These are phyloP conservation scores for Trichophyton benhamiae DNA, from an alignment of 2,329 filamentous ascomycete species.

Conservation along the genomic window DNA sequence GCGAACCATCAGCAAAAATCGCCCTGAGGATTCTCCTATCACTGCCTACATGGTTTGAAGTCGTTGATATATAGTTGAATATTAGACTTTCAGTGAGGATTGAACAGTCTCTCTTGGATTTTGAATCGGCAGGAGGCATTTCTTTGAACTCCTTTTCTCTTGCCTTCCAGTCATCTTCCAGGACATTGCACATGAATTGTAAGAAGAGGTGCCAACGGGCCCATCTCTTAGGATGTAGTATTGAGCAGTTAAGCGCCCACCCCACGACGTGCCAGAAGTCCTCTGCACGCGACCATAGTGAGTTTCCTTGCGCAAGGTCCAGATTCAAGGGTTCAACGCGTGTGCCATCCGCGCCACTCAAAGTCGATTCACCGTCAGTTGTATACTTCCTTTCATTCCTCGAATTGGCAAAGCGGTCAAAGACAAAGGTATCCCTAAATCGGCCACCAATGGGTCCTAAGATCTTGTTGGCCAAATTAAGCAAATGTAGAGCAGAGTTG, in stretches of 20 bases:
- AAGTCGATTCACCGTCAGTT: slow-evolving; percentile 15
- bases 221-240: slow-evolving; percentile 62
- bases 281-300: slow-evolving; percentile 61
- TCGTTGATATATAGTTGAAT: slow-evolving; percentile 29
- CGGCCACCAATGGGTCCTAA: slow-evolving; percentile 59
- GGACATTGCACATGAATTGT: slow-evolving; percentile 48
- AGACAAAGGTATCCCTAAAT: slow-evolving; percentile 60
- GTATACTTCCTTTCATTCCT: slow-evolving; percentile 22
- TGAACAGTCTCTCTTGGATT: background rate
- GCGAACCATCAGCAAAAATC: slow-evolving; percentile 36
- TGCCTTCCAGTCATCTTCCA: slow-evolving; percentile 35
- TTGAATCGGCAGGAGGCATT: background rate
- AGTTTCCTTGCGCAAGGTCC: slow-evolving; percentile 50
- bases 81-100: slow-evolving; percentile 31
- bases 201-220: slow-evolving; percentile 70
- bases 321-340: slow-evolving; percentile 36
- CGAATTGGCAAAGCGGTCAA: slow-evolving; percentile 35
- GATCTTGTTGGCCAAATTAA: slow-evolving; percentile 53
- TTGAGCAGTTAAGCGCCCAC: slow-evolving; percentile 87
- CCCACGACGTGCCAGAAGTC: slow-evolving; percentile 85
- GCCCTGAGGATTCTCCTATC: slow-evolving; percentile 34
- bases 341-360: background rate
- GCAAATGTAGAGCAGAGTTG: slow-evolving; percentile 54
- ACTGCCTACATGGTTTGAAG: slow-evolving; percentile 21
- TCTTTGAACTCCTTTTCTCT: slow-evolving; percentile 17